phyloP scores from a whole-genome alignment of 495 filamentous ascomycete genomes.

The Talaromyces liani region DNA sequence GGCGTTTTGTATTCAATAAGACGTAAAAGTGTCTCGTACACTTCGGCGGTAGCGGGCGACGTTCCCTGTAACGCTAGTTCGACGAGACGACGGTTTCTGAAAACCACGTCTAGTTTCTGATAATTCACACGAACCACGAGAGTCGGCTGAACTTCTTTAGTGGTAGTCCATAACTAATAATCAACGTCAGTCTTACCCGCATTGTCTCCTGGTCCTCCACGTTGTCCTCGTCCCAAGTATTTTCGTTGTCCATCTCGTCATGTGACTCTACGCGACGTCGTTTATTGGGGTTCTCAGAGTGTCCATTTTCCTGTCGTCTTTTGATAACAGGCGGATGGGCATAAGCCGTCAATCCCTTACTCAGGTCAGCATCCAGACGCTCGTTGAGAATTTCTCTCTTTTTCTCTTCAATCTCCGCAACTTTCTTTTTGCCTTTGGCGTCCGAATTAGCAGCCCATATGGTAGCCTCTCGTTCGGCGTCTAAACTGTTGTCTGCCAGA shows the following conservation, averaged over 20 bases:
- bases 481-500: conserved; percentile 38
- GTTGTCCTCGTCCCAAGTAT: conserved; percentile 25
- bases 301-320: conserved; percentile 18
- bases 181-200: conserved; percentile 23
- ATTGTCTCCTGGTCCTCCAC: conserved; percentile 19
- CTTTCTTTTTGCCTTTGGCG: conserved; percentile 49
- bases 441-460: conserved; percentile 19
- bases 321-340: conserved; percentile 33
- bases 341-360: conserved; percentile 24
- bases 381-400: conserved; percentile 25
- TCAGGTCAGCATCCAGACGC: conserved; percentile 26
- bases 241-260: conserved; percentile 36
- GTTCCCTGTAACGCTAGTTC: conserved; percentile 50
- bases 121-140: conserved; percentile 76
- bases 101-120: conserved; percentile 71
- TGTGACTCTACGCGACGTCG: conserved; percentile 19
- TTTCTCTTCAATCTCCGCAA: conserved; percentile 43
- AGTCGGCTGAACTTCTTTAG: conserved; percentile 34
- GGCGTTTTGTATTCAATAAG: conserved; percentile 59
- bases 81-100: conserved; percentile 72
- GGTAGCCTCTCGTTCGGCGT: conserved; percentile 35
- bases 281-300: conserved; percentile 13
- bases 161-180: conserved; percentile 1
- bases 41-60: conserved; percentile 47
- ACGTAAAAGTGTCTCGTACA: conserved; percentile 68